Base-by-base conservation (phyloP, 2,329 filamentous ascomycete species). In the Coniochaeta sp. region DNA sequence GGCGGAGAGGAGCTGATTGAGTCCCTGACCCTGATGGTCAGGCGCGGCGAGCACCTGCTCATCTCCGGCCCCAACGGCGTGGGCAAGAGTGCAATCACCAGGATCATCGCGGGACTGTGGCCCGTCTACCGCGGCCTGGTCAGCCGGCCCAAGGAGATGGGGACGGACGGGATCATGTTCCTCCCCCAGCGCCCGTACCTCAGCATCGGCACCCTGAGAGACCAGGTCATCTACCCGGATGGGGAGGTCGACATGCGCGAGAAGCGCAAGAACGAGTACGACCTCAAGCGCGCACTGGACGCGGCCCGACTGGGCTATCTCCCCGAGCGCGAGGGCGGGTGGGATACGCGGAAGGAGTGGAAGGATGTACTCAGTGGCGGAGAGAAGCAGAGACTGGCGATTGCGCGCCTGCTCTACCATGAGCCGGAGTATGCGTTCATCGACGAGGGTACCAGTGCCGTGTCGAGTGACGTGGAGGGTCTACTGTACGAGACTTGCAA, bases 181-280 rank as follows among this genome's bases (percentile, higher is more conserved):
- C 78, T 99, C 10, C 94, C 94, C 0, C 94, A 99, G 67, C 81
- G 92, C 14, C 91, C 92, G 0, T 97, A 97, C 63, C 81, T 97
- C 30, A 92, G 86, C 66, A 87, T 92, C 20, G 94, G 94, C 31
- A 97, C 94, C 1, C 76, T 97, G 9, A 86, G 94, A 24, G 95
- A 99, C 62, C 95, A 99, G 71, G 90, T 99, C 62, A 96, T 97
- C 64, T 99, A 99, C 61, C 94, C 94, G 0, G 91, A 99, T 61
- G 92, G 90, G 6, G 92, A 95, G 65, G 75, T 91, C 38, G 94
- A 99, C 62, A 97, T 99, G 94, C 85, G 83, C 27, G 85, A 89
- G 53, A 85, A 86, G 55, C 83, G 86, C 14, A 85, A 86, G 60
- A 82, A 81, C 3, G 94, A 99, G 65, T 75, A 82, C 28, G 88